Evolutionary conservation across 2,329 filamentous ascomycete genomes (phyloP).

Genomic region (Chalaropsis thielavioides): DNA sequence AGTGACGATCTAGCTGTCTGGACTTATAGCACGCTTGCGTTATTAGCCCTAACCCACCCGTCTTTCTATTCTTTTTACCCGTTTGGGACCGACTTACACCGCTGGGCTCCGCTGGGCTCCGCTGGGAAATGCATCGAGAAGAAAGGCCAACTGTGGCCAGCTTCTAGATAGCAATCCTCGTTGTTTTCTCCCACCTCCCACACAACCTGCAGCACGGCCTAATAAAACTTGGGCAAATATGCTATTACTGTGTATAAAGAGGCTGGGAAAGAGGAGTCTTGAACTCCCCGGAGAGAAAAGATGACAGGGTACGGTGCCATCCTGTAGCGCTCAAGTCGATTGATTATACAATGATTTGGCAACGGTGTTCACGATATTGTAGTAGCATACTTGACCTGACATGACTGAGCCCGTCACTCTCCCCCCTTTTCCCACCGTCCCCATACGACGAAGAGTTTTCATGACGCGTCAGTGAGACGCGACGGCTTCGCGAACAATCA

Average conservation of each 20-base stretch:
- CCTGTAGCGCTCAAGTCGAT: neutral
- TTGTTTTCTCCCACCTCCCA: neutral
- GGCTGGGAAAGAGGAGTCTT: slow-evolving; percentile 1
- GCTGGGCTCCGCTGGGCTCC: neutral
- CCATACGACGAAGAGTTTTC: neutral
- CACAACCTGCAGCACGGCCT: neutral
- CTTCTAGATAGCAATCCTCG: neutral
- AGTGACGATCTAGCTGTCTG: neutral
- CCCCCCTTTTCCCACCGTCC: neutral
- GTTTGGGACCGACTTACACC: neutral
- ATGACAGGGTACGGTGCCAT: neutral
- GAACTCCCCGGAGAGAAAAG: neutral
- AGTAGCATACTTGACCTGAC: neutral
- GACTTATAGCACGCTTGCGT: neutral
- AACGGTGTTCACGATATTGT: neutral
- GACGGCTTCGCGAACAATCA: neutral
- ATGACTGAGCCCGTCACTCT: neutral
- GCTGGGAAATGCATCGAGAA: neutral
- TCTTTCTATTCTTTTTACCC: neutral
- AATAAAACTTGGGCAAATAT: slow-evolving; percentile 1
- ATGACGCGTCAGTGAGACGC: neutral
- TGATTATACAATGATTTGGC: neutral
- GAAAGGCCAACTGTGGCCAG: neutral
- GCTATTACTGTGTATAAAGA: neutral
- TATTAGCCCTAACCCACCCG: neutral